These are phyloP conservation scores for Zygoascus sp. DNA, from an alignment of 1,139 yeast species.

Conservation along the genomic window DNA sequence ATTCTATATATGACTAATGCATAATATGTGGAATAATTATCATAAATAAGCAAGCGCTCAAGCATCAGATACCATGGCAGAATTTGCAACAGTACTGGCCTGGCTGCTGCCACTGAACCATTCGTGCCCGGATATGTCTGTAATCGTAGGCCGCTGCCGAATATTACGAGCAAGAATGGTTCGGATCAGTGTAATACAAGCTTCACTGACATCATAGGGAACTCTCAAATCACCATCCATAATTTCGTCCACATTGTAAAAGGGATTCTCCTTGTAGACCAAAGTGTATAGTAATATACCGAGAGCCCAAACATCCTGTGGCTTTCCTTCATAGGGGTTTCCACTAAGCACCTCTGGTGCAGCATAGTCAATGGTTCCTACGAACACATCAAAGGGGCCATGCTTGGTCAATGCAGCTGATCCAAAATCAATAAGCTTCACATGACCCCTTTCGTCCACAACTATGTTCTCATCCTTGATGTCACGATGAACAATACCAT, in stretches of 20 bases:
- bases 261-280: conserved; percentile 92
- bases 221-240: conserved; percentile 80
- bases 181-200: conserved; percentile 51
- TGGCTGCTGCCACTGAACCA: conserved; percentile 47
- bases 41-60: neutral
- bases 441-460: conserved; percentile 51
- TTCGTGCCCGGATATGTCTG: conserved; percentile 58
- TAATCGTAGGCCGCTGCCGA: conserved; percentile 63
- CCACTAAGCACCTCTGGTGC: conserved; percentile 94
- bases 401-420: conserved; percentile 84
- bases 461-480: conserved; percentile 93
- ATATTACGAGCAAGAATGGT: conserved; percentile 63
- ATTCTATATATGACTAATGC: neutral
- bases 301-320: conserved; percentile 96
- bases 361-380: conserved; percentile 95
- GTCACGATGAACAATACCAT: conserved; percentile 50
- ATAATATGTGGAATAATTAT: neutral
- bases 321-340: conserved; percentile 81
- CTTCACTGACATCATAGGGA: conserved; percentile 58
- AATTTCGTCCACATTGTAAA: conserved; percentile 90
- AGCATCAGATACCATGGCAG: neutral
- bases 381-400: conserved; percentile 96
- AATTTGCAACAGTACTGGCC: neutral
- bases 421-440: conserved; percentile 91
- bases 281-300: conserved; percentile 86